Conservation (phyloP, 306 rosid species). For the Cucurbita ficifolia region DNA sequence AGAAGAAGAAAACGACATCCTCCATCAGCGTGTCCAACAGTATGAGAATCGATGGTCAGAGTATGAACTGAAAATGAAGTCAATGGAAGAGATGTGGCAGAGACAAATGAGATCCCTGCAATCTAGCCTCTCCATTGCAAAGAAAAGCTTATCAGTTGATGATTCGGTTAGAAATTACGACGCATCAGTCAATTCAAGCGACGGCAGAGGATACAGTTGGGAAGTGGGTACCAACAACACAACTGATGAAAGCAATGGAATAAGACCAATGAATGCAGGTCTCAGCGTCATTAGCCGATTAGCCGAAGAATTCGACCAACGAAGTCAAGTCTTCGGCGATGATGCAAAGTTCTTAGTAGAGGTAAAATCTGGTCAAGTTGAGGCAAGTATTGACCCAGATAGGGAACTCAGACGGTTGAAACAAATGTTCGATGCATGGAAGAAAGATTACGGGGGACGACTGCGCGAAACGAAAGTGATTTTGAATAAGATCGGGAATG, state of each 20-base stretch:
- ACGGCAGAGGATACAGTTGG: conserved; percentile 68
- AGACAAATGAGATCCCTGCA: conserved; percentile 97
- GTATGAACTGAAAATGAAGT: conserved; percentile 88
- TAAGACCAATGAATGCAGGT: conserved; percentile 91
- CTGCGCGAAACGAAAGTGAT: conserved; percentile 83
- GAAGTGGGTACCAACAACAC: conserved; percentile 52
- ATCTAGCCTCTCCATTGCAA: conserved; percentile 96
- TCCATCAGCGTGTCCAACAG: conserved; percentile 88
- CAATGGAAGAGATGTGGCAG: conserved; percentile 99
- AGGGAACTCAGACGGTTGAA: conserved; percentile 80
- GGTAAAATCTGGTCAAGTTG: conserved; percentile 95
- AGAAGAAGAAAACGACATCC: conserved; percentile 98
- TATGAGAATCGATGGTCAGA: conserved; percentile 96
- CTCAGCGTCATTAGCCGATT: conserved; percentile 86
- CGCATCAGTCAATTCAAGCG: conserved; percentile 78
- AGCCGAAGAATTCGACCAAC: conserved; percentile 93
- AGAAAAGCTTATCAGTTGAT: conserved; percentile 89
- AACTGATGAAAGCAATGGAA: conserved; percentile 67
- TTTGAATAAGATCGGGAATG: conserved; percentile 74
- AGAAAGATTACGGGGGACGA: conserved; percentile 76
- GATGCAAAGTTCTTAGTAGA: conserved; percentile 99
- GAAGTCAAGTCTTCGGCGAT: conserved; percentile 95
- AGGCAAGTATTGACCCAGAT: conserved; percentile 88
- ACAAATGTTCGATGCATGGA: conserved; percentile 97
- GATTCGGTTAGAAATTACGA: conserved; percentile 87